phyloP scores from a whole-genome alignment of 805 yeast species.

The Wickerhamomyces strasburgensis region DNA sequence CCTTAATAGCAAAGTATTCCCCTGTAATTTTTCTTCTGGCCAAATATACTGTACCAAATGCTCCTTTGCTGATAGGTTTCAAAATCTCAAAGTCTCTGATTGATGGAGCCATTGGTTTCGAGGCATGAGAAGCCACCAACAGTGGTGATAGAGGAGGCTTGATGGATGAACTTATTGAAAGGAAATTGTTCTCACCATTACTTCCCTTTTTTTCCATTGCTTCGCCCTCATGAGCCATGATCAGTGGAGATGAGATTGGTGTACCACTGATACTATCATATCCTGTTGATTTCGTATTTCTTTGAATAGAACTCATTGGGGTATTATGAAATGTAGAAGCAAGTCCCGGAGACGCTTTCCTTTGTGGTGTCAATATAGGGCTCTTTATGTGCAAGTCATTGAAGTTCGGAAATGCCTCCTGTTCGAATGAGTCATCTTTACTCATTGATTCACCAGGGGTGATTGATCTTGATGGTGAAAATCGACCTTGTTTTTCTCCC shows the following conservation, averaged over 20 bases:
- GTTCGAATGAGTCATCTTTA: conserved; percentile 10
- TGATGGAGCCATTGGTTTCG: conserved; percentile 53
- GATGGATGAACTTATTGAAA: conserved; percentile 21
- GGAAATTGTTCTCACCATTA: conserved; percentile 24
- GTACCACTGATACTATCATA: conserved; percentile 27
- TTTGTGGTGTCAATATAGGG: conserved; percentile 28
- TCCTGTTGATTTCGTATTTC: conserved; percentile 33
- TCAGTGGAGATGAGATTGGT: conserved; percentile 56
- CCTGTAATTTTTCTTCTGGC: conserved; percentile 83
- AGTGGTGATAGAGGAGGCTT: conserved; percentile 80
- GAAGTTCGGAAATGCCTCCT: conserved; percentile 14
- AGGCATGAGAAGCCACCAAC: conserved; percentile 57
- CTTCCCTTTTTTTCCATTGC: conserved; percentile 25
- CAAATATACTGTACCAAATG: conserved; percentile 91
- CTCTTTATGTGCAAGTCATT: conserved; percentile 26
- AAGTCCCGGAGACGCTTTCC: conserved; percentile 23
- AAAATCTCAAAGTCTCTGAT: conserved; percentile 85
- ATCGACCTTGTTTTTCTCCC: conserved; percentile 14
- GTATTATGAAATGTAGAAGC: conserved; percentile 29
- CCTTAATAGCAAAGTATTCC: conserved; percentile 93
- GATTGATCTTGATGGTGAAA: conserved; percentile 32
- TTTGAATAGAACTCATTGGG: conserved; percentile 59
- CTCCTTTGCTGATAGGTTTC: conserved; percentile 94
- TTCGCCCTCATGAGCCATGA: conserved; percentile 41
- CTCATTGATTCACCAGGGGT: conserved; percentile 40